Evolutionary conservation across 1,284 basidiomycete species (phyloP).

Genomic region (Tetrapyrgos nigripes): DNA sequence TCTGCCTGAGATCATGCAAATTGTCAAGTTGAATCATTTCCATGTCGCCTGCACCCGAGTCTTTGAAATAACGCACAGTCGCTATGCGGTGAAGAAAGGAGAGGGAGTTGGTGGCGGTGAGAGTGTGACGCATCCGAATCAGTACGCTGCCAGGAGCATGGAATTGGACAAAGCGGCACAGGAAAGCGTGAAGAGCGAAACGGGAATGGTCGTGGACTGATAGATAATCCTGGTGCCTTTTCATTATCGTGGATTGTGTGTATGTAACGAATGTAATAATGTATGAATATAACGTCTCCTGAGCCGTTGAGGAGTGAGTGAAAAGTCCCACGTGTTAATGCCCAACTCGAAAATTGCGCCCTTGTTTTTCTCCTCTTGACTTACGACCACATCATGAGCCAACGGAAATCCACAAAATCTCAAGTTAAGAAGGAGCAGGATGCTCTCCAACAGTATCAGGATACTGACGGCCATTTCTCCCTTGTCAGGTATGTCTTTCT

Average conservation of each 20-base stretch:
- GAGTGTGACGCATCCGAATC: slow-evolving; percentile 94
- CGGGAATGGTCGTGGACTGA: slow-evolving; percentile 24
- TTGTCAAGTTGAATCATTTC: slow-evolving; percentile 86
- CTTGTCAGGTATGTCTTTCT: slow-evolving; percentile 77
- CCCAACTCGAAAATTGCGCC: not conserved
- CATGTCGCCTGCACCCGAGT: slow-evolving; percentile 98
- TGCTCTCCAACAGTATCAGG: slow-evolving; percentile 83
- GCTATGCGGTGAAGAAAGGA: slow-evolving; percentile 82
- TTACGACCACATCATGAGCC: slow-evolving; percentile 39
- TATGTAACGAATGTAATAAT: not conserved
- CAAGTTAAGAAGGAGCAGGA: slow-evolving; percentile 45
- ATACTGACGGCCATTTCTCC: slow-evolving; percentile 93
- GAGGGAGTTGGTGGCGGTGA: slow-evolving; percentile 91
- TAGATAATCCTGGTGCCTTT: too few species aligned
- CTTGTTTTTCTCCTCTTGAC: not conserved
- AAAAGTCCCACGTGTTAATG: not conserved
- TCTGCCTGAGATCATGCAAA: slow-evolving; percentile 86
- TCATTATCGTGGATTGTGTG: not conserved
- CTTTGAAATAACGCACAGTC: slow-evolving; percentile 91
- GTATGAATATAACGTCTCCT: too few species aligned
- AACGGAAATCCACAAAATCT: slow-evolving; percentile 40
- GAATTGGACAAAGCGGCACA: slow-evolving; percentile 60
- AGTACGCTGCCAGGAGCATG: slow-evolving; percentile 75
- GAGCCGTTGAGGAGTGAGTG: too few species aligned
- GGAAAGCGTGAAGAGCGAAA: slow-evolving; percentile 30